phyloP scores from a whole-genome alignment of 164 flowering plant species.

The Berberis thunbergii region DNA sequence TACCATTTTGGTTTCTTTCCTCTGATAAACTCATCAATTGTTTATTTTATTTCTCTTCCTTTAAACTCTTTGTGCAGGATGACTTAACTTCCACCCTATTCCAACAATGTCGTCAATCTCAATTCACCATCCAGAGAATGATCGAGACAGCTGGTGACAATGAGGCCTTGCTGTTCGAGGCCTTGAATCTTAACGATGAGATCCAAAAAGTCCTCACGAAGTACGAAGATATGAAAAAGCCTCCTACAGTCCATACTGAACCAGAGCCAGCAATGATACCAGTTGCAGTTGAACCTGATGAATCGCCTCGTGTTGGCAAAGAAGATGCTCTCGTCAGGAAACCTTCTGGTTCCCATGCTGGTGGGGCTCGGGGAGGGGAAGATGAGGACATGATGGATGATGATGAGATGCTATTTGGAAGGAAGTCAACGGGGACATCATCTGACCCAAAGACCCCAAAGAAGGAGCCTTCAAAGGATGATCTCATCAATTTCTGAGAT shows the following conservation, averaged over 20 bases:
- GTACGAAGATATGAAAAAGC: slow-evolving; percentile 60
- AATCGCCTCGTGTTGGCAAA: slow-evolving; percentile 57
- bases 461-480: slow-evolving; percentile 60
- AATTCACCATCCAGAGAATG: slow-evolving; percentile 59
- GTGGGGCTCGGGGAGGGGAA: slow-evolving; percentile 32
- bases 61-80: slow-evolving; percentile 44
- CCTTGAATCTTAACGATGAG: slow-evolving; percentile 89
- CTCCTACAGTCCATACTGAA: slow-evolving; percentile 26
- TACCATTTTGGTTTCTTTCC: background rate
- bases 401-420: slow-evolving; percentile 97
- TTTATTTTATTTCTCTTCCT: background rate
- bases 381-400: slow-evolving; percentile 90
- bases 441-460: slow-evolving; percentile 62
- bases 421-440: slow-evolving; percentile 42
- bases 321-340: slow-evolving; percentile 71
- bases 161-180: slow-evolving; percentile 94
- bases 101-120: slow-evolving; percentile 77
- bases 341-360: slow-evolving; percentile 43
- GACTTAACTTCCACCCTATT: slow-evolving; percentile 81
- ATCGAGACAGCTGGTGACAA: slow-evolving; percentile 83
- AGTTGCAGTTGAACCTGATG: slow-evolving; percentile 82
- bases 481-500: slow-evolving; percentile 61
- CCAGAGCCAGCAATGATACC: slow-evolving; percentile 94
- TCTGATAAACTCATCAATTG: background rate
- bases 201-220: slow-evolving; percentile 70